Evolutionary conservation across 331 rosid genomes (phyloP).

Genomic region (Malus hybrid): DNA sequence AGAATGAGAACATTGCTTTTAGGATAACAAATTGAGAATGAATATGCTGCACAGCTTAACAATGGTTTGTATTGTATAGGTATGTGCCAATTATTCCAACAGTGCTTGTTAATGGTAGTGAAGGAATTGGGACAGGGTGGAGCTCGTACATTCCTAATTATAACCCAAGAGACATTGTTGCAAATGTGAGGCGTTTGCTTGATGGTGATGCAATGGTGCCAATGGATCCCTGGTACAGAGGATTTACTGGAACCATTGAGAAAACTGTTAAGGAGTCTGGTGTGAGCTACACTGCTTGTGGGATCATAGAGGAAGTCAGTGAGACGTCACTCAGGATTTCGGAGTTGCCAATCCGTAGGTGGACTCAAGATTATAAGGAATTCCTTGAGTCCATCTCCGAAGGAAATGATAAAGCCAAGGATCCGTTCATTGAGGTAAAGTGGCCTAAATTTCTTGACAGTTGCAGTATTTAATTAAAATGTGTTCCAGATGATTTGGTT

Average conservation of each 20-base stretch:
- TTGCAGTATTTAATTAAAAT: neutral
- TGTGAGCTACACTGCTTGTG: slow-evolving; percentile 42
- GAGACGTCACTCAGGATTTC: slow-evolving; percentile 56
- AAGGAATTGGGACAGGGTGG: slow-evolving; percentile 96
- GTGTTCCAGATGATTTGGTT: neutral
- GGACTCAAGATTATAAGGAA: slow-evolving; percentile 95
- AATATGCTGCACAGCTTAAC: neutral
- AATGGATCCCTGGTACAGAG: slow-evolving; percentile 97
- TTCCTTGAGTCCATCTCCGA: slow-evolving; percentile 67
- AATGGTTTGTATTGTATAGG: slow-evolving; percentile 28
- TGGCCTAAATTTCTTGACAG: neutral
- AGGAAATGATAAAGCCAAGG: slow-evolving; percentile 66
- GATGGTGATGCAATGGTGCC: slow-evolving; percentile 50
- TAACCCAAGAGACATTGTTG: slow-evolving; percentile 84
- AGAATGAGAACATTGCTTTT: neutral
- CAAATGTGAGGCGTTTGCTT: slow-evolving; percentile 63
- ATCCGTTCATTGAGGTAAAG: slow-evolving; percentile 73
- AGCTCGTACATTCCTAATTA: slow-evolving; percentile 87
- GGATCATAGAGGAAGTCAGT: slow-evolving; percentile 48
- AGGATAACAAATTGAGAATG: neutral
- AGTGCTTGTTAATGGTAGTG: slow-evolving; percentile 91
- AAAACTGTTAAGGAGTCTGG: slow-evolving; percentile 65
- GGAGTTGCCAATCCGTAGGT: slow-evolving; percentile 78
- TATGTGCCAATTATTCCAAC: slow-evolving; percentile 76
- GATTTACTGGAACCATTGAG: slow-evolving; percentile 68